phyloP scores from a whole-genome alignment of 495 filamentous ascomycete species.

The Mytilinidion resinicola region DNA sequence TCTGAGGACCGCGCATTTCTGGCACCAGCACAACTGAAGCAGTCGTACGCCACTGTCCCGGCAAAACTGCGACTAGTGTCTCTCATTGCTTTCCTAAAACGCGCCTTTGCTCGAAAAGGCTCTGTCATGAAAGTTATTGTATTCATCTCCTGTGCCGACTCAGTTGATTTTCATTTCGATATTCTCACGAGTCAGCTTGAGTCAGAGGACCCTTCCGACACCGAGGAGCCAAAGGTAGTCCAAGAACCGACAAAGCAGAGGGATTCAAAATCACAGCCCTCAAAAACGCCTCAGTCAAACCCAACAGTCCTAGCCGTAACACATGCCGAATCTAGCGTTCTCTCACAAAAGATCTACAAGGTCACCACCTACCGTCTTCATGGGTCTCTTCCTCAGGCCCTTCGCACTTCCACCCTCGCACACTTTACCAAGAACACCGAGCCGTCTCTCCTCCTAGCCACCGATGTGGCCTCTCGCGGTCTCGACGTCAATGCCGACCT shows the following conservation, averaged over 20 bases:
- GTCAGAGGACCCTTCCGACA: conserved; percentile 15
- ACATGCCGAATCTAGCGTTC: conserved; percentile 13
- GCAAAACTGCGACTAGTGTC: conserved; percentile 86
- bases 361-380: conserved; percentile 82
- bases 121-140: conserved; percentile 91
- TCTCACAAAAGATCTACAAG: conserved; percentile 22
- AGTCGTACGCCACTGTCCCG: conserved; percentile 78
- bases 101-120: conserved; percentile 76
- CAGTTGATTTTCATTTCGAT: conserved; percentile 92
- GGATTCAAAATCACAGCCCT: neutral
- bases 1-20: conserved; percentile 57
- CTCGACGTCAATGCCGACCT: conserved; percentile 91
- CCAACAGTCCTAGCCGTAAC: conserved; percentile 27
- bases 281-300: conserved; percentile 22
- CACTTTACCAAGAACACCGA: conserved; percentile 59
- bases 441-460: conserved; percentile 78
- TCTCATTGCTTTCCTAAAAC: conserved; percentile 72
- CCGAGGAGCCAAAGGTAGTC: conserved; percentile 20
- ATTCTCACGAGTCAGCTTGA: conserved; percentile 55
- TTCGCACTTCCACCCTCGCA: conserved; percentile 75
- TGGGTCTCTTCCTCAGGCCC: conserved; percentile 82
- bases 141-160: conserved; percentile 94
- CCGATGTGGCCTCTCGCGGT: conserved; percentile 90
- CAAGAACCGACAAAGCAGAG: conserved; percentile 10
- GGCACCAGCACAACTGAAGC: conserved; percentile 90